Evolutionary conservation across 495 filamentous ascomycete genomes (phyloP), one percentile per base, ranked within the genome.

Genomic region (Lindgomyces ingoldianus): DNA sequence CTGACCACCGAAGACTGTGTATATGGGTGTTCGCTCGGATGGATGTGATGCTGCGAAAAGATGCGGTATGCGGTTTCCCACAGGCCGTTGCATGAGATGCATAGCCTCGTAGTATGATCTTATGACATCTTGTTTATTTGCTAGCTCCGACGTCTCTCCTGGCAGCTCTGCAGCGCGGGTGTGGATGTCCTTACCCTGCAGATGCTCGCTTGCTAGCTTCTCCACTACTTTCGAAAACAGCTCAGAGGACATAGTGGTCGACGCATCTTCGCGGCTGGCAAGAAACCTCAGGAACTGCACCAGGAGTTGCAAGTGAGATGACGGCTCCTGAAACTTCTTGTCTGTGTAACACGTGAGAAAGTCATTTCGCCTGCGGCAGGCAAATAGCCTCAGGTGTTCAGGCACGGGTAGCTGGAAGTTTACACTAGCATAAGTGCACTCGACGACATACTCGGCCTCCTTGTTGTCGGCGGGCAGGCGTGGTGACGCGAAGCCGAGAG

Each of bases 1-100:
- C 49, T 68, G 65, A 6, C 65, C 65, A 2, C 65, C 65, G 39
- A 68, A 68, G 14, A 68, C 65, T 4, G 48, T 44, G 48, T 53
- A 62, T 41, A 25, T 54, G 11, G 59, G 48, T 1, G 26, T 62
- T 18, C 49, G 14, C 46, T 62, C 59, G 3, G 59, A 62, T 4
- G 59, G 59, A 29, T 52, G 59, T 4, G 59, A 52, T 2, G 59
- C 36, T 8, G 47, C 48, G 36, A 62, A 62, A 45, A 53, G 48
- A 45, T 62, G 59, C 10, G 53, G 53, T 44, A 56, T 44, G 18
- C 36, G 29, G 53, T 14, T 56, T 41, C 53, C 53, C 10, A 44
- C 36, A 2, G 53, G 53, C 36, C 53, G 29, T 18, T 54, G 47
- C 59, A 62, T 45, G 6, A 62, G 16, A n/a, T 53, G 47, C 59